These are phyloP conservation scores for Neofusicoccum sp. DNA, from an alignment of 2,329 filamentous ascomycete species.

Conservation along the genomic window DNA sequence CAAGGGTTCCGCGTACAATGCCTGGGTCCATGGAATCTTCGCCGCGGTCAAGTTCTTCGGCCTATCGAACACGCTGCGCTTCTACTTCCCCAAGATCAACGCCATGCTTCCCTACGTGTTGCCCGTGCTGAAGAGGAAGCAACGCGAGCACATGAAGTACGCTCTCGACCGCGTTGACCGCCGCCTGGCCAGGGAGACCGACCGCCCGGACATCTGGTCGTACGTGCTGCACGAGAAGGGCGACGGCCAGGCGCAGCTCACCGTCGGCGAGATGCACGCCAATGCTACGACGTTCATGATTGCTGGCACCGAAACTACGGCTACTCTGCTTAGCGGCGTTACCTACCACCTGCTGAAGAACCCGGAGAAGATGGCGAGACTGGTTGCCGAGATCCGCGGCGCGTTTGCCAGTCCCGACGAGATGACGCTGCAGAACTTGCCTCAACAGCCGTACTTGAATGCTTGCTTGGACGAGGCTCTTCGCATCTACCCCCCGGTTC, in stretches of 20 bases:
- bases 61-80: slow-evolving; percentile 5
- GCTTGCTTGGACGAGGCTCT: slow-evolving; percentile 42
- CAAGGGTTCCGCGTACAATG: slow-evolving; percentile 26
- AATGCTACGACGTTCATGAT: slow-evolving; percentile 26
- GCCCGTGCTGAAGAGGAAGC: neutral
- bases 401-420: neutral
- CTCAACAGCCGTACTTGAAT: slow-evolving; percentile 3
- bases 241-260: neutral
- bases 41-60: slow-evolving; percentile 23
- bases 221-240: slow-evolving; percentile 10
- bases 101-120: slow-evolving; percentile 1
- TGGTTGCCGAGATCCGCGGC: slow-evolving; percentile 3
- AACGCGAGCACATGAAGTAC: slow-evolving; percentile 4
- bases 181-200: neutral
- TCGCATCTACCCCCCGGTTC: slow-evolving; percentile 45
- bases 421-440: slow-evolving; percentile 10
- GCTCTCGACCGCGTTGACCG: slow-evolving; percentile 8
- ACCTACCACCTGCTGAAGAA: slow-evolving; percentile 32
- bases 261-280: slow-evolving; percentile 21
- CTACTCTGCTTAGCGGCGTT: slow-evolving; percentile 36
- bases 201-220: slow-evolving; percentile 11
- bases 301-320: slow-evolving; percentile 43
- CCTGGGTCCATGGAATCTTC: slow-evolving; percentile 35
- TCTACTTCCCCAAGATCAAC: slow-evolving; percentile 13
- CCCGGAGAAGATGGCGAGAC: neutral